Conservation (phyloP, 2,329 filamentous ascomycete genomes). For the Aspergillus sp. region DNA sequence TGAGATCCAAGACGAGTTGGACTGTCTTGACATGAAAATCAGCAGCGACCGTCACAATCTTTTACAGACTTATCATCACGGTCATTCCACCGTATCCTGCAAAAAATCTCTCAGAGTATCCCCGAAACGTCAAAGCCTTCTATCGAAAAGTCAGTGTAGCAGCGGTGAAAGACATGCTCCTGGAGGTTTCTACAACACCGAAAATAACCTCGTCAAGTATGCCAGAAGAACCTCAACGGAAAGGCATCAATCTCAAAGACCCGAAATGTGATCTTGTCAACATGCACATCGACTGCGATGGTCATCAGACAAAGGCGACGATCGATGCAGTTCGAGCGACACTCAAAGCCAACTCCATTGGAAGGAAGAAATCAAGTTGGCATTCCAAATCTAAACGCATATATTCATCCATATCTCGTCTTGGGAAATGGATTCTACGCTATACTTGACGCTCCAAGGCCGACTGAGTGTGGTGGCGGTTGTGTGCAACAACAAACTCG, state of each 20-base stretch:
- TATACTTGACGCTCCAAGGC: conserved; percentile 5
- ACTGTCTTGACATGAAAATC: too few relatives aligned
- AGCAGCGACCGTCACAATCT: too few relatives aligned
- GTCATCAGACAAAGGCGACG: conserved; percentile 1
- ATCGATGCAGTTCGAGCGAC: conserved; percentile 5
- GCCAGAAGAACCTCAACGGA: conserved; percentile 5
- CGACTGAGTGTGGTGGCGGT: conserved; percentile 7
- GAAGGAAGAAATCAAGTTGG: conserved; percentile 6
- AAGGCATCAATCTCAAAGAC: conserved; percentile 7
- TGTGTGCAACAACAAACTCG: conserved; percentile 3
- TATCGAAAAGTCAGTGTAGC: too few relatives aligned
- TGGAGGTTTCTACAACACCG: too few relatives aligned
- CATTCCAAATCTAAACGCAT: conserved; percentile 17
- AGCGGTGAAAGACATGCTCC: too few relatives aligned
- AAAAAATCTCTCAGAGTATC: too few relatives aligned
- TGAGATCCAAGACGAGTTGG: too few relatives aligned
- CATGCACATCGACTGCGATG: conserved; percentile 16
- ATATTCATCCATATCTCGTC: conserved; percentile 20
- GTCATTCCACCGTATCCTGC: too few relatives aligned
- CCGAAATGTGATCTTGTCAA: conserved; percentile 3
- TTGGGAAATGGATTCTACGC: conserved; percentile 14
- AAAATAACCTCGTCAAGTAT: too few relatives aligned
- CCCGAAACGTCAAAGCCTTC: too few relatives aligned
- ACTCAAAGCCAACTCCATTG: conserved; percentile 9
- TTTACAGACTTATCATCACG: too few relatives aligned